A percentile compares a stretch with the other conserved stretches of the same genome.
Evolutionary conservation across 805 yeast species (phyloP).

Genomic region (Saccharomycopsis amapae): DNA sequence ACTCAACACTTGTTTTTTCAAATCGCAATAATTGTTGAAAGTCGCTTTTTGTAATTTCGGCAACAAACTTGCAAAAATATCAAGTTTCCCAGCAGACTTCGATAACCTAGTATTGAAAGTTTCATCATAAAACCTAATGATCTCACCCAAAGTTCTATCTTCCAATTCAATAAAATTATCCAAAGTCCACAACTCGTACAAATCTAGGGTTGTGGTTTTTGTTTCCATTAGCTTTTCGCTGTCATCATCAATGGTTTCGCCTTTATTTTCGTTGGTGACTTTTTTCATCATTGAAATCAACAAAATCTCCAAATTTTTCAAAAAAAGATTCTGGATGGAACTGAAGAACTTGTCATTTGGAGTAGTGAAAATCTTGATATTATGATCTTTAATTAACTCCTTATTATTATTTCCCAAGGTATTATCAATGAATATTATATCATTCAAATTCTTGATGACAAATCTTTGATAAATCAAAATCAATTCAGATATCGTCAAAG

Average conservation of each 20-base stretch:
- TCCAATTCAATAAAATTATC: constrained; percentile 33
- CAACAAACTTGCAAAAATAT: constrained; percentile 36
- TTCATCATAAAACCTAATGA: constrained; percentile 43
- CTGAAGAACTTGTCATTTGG: constrained; percentile 29
- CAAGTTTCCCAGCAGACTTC: constrained; percentile 29
- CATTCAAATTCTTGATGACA: constrained; percentile 30
- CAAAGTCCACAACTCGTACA: constrained; percentile 20
- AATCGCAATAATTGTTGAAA: constrained; percentile 45
- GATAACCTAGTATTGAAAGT: constrained; percentile 40
- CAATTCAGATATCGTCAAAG: constrained; percentile 34
- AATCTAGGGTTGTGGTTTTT: constrained; percentile 16
- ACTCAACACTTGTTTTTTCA: constrained; percentile 37
- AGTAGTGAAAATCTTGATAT: constrained; percentile 24
- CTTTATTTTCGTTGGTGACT: constrained; percentile 23
- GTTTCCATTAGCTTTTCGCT: neutral
- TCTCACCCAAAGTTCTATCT: constrained; percentile 39
- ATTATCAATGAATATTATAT: constrained; percentile 16
- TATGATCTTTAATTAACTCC: constrained; percentile 8
- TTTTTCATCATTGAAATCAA: constrained; percentile 27
- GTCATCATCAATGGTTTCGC: neutral
- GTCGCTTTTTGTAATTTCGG: constrained; percentile 43
- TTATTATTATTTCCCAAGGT: constrained; percentile 19
- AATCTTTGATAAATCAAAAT: constrained; percentile 33
- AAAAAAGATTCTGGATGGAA: constrained; percentile 31
- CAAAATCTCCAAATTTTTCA: constrained; percentile 29